Base-by-base conservation (phyloP, 2,329 filamentous ascomycete genomes). In the Pezicula radicicola region DNA sequence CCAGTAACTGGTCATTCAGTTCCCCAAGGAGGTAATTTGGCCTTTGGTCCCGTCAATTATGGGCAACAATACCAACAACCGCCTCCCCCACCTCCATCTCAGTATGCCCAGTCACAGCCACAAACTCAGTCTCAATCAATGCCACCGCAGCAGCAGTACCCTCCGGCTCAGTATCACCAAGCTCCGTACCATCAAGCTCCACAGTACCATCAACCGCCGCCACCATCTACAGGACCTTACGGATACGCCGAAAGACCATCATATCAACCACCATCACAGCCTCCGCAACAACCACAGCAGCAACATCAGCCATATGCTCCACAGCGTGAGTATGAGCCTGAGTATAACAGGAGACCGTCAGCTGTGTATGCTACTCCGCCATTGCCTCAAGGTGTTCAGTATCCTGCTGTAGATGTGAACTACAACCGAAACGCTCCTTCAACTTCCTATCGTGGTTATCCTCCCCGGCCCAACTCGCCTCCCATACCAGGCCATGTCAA, bases 31-130 rank as follows among this genome's bases (percentile, higher is more conserved):
- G 72, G 47, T 63, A 59, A 55, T 56, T 65, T 61, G 59, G 18
- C 56, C 55, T 52, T 61, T 66, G 75, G 75, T 54, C 70, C 71
- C 12, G 66, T 36, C 8, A 10, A n/a, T 25, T 19, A 44, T n/a
- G 50, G 47, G 8, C 33, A 37, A 2, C 55, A 60, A 37, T 51
- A 53, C 28, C 55, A 52, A 50, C 39, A 47, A 39, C 55, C 57
- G 15, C 56, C 53, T 44, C 47, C 54, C 39, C 52, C 51, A 21
- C 41, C 41, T 44, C 41, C 19, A 45, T 45, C 42, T 21, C 53
- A 47, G 48, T 62, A 60, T 43, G 47, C 52, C 37, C 55, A 54
- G 44, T 54, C 56, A 37, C 45, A 47, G 43, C 46, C 51, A 15
- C 21, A 49, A 27, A 52, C 50, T 5, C 46, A 41, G 3, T 36